Base-by-base conservation (phyloP, 352 stramenopile genomes). In the Phytophthora vignae region DNA sequence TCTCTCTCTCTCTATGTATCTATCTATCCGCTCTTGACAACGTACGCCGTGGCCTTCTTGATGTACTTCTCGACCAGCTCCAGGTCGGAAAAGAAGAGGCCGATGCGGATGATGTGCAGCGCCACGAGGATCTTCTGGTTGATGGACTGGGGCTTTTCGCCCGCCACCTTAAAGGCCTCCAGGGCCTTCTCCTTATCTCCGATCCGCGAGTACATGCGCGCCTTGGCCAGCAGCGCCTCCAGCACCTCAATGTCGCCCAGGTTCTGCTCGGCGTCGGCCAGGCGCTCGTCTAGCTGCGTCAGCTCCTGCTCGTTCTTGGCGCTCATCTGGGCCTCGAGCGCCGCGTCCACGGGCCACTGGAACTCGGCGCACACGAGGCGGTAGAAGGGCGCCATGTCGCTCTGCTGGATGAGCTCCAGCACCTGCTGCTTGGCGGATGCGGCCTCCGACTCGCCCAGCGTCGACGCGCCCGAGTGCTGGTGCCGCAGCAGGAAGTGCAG, bases 51-150 rank as follows among this genome's bases (percentile, higher is more conserved):
- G 10, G 97, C 96, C 78, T 95, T 93, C 65, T 96, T 96, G 70
- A 98, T 94, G 71, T 95, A 74, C 67, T 77, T 80, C 60, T 97
- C 90, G 22, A 97, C 90, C 19, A 96, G 73, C 25, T 92, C 83
- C 59, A 95, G 62, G 76, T 97, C 88, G 52, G 82, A 89, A 71
- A 96, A 96, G 74, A 97, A 97, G 29, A 97, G 75, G 14, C 88
- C 91, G 71, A 97, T 92, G 66, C 86, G 88, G 67, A 95, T 96
- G 53, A 95, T 90, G 72, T 98, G 95, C 82, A 99, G 96, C 44
- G 95, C 81, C 4, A 98, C 96, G 71, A 99, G 97, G 70, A 99
- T 98, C 75, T 98, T 98, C 82, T 99, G 98, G 60, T 98, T 98
- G 57, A 95, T 98, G 36, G 85, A 98, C 69, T 99, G 90, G 56